Evolutionary conservation across 2,329 filamentous ascomycete species (phyloP), one percentile per base, ranked within the genome.

Genomic region (Pseudopithomyces chartarum): DNA sequence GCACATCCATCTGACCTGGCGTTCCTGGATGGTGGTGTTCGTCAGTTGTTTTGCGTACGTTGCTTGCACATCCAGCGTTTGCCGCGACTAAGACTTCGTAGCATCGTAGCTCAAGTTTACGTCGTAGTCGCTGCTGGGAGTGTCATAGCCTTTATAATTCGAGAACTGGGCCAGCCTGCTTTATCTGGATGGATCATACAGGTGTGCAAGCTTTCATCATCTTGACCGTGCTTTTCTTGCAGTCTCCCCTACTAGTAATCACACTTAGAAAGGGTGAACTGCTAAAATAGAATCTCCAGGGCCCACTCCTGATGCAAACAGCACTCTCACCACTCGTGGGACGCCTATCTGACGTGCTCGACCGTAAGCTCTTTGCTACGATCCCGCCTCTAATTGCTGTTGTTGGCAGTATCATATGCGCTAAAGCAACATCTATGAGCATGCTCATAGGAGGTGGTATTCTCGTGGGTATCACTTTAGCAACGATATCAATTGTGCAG

Each of bases 371-470:
- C 47, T 74, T 86, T 15, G 82, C 83, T 0, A 73, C 81, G 0
- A 70, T 81, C 4, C 83, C 82, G 3, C 82, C 83, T 0, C 67
- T 84, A 0, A 78, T 86, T 22, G 82, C 84, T 2, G 84, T 84
- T 55, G 76, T 78, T 10, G 84, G 84, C 12, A 79, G 82, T 7
- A 76, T 85, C 13, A 72, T 85, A 1, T 85, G 81, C 6, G 84
- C 83, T 5, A 84, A 80, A 59, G 84, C 84, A 0, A 81, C 76
- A 0, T 81, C 78, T 2, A 86, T 85, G 84, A 77, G 75, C 48
- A 82, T 83, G 76, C 73, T 85, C 3, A 84, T 85, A 52, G 83
- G 80, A 7, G 84, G 83, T n/a, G 82, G 83, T 11, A 80, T 86
- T 5, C 71, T 85, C n/a, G 83, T 85, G 44, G 84, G 84, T 22